These are phyloP conservation scores for Cladorrhinum samala DNA, from an alignment of 495 filamentous ascomycete genomes.

Conservation along the genomic window DNA sequence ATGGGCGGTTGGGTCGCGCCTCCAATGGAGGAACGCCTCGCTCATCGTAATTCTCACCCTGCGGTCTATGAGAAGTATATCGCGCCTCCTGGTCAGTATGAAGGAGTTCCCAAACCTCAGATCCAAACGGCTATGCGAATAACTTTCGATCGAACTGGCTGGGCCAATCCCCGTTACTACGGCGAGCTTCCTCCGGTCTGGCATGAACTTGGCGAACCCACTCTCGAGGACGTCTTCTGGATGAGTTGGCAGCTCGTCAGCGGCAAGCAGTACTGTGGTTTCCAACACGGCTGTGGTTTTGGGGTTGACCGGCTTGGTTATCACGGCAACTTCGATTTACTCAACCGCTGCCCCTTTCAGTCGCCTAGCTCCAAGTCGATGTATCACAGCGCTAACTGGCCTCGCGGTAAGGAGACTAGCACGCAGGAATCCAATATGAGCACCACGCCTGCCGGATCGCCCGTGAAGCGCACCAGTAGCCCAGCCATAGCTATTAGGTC, in stretches of 20 bases:
- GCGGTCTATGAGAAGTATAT: constrained; percentile 2
- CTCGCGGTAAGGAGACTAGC: not conserved
- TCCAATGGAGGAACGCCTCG: constrained; percentile 18
- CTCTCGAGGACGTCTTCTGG: constrained; percentile 23
- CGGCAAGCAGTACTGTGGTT: constrained; percentile 19
- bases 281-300: constrained; percentile 17
- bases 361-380: not conserved
- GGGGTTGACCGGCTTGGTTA: constrained; percentile 3
- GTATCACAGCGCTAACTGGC: not conserved
- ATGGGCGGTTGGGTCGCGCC: constrained; percentile 23
- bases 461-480: not conserved
- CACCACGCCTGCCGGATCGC: not conserved
- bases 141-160: constrained; percentile 10
- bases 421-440: not conserved
- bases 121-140: constrained; percentile 8
- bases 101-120: not conserved
- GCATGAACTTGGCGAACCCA: constrained; percentile 17
- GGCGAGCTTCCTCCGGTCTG: constrained; percentile 19
- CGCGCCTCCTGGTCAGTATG: constrained; percentile 7
- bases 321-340: not conserved
- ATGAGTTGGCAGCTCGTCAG: constrained; percentile 21
- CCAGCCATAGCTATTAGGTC: not conserved
- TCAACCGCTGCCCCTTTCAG: not conserved
- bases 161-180: constrained; percentile 6
- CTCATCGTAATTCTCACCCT: constrained; percentile 6